phyloP scores from a whole-genome alignment of 805 yeast species.

The Clavispora vitiphila region DNA sequence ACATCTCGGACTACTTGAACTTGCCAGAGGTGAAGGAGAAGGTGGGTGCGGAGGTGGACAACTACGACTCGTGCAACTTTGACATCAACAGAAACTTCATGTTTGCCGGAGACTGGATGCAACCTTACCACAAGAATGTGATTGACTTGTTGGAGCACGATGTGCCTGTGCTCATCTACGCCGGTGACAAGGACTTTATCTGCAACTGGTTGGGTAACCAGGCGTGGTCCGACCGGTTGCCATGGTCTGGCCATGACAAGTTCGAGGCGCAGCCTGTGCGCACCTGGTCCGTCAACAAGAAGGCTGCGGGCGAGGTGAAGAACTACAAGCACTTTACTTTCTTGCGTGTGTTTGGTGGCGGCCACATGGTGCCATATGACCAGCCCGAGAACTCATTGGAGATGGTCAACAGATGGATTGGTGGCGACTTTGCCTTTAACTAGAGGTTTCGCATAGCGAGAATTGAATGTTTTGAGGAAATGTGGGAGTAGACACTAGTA shows the following conservation, averaged over 20 bases:
- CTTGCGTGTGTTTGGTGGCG: slow-evolving; percentile 82
- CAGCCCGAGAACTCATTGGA: slow-evolving; percentile 74
- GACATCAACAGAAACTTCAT: slow-evolving; percentile 76
- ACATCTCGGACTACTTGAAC: slow-evolving; percentile 77
- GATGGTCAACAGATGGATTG: slow-evolving; percentile 83
- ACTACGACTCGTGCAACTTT: slow-evolving; percentile 70
- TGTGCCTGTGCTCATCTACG: slow-evolving; percentile 79
- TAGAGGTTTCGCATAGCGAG: too few species aligned
- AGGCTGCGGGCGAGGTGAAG: slow-evolving; percentile 63
- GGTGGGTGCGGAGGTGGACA: slow-evolving; percentile 85
- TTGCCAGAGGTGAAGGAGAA: slow-evolving; percentile 69
- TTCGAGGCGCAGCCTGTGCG: slow-evolving; percentile 40
- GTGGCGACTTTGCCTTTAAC: slow-evolving; percentile 46
- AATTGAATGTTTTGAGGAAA: too few species aligned
- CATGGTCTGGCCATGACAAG: slow-evolving; percentile 25
- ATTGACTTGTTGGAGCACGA: slow-evolving; percentile 55
- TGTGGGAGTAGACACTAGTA: too few species aligned
- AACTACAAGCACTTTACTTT: slow-evolving; percentile 70
- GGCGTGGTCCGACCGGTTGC: slow-evolving; percentile 62
- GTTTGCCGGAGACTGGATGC: slow-evolving; percentile 88
- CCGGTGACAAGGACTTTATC: slow-evolving; percentile 92
- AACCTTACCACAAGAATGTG: slow-evolving; percentile 78
- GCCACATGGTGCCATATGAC: slow-evolving; percentile 94
- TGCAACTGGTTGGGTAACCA: slow-evolving; percentile 92
- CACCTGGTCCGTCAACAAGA: slow-evolving; percentile 39